phyloP scores from a whole-genome alignment of 768 basidiomycete genomes.

The Exidia glandulosa region DNA sequence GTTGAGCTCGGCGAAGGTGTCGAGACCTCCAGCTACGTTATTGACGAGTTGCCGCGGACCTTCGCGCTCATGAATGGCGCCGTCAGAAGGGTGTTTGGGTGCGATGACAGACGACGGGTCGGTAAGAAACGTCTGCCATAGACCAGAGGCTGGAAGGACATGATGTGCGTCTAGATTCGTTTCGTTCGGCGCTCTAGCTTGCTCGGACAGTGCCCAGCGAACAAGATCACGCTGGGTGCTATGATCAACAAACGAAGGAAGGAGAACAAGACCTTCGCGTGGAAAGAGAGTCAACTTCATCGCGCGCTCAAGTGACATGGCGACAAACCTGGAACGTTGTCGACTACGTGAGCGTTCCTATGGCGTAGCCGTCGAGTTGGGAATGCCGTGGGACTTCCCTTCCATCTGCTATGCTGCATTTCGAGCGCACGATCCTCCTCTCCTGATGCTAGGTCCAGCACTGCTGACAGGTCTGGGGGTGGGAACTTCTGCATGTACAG shows the following conservation, averaged over 20 bases:
- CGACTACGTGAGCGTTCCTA: too few species aligned
- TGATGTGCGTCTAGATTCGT: slow-evolving; percentile 90
- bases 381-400: slow-evolving; percentile 30
- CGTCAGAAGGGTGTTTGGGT: slow-evolving; percentile 31
- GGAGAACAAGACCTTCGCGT: slow-evolving; percentile 63
- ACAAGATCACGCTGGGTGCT: slow-evolving; percentile 58
- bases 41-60: slow-evolving; percentile 61
- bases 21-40: slow-evolving; percentile 55
- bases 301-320: too few species aligned
- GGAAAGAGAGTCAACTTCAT: background rate
- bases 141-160: slow-evolving; percentile 53
- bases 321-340: too few species aligned
- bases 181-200: slow-evolving; percentile 71
- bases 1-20: slow-evolving; percentile 42
- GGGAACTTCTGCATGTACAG: slow-evolving; percentile 70
- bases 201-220: slow-evolving; percentile 60
- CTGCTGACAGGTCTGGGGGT: slow-evolving; percentile 57
- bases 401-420: slow-evolving; percentile 35
- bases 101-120: slow-evolving; percentile 23
- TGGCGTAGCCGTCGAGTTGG: slow-evolving; percentile 24
- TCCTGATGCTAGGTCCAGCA: slow-evolving; percentile 54
- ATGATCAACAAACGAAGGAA: slow-evolving; percentile 62
- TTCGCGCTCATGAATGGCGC: slow-evolving; percentile 12
- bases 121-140: slow-evolving; percentile 56
- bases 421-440: slow-evolving; percentile 31